Evolutionary conservation across 257 asterid species (phyloP).

Genomic region (Penstemon barbatus): DNA sequence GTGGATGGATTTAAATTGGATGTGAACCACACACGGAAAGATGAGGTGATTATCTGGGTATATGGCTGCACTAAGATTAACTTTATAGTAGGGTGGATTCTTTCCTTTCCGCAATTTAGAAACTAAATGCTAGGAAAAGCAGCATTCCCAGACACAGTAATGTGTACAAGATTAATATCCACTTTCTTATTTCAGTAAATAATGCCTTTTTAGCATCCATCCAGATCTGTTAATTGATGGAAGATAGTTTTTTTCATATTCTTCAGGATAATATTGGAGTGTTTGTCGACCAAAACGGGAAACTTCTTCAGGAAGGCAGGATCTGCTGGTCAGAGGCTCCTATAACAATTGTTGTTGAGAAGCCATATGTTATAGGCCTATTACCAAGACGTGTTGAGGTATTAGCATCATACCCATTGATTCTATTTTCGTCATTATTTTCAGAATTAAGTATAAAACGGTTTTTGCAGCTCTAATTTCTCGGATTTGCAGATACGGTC

Average conservation of each 20-base stretch:
- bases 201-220: not conserved
- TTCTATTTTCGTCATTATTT: no score
- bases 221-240: slow-evolving; percentile 15
- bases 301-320: slow-evolving; percentile 96
- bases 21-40: no score
- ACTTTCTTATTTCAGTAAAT: not conserved
- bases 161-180: no score
- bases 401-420: slow-evolving; percentile 16
- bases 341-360: slow-evolving; percentile 62
- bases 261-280: slow-evolving; percentile 95
- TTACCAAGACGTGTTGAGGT: slow-evolving; percentile 95
- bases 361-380: slow-evolving; percentile 91
- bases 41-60: no score
- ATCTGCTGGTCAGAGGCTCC: slow-evolving; percentile 99
- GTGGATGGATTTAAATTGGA: no score
- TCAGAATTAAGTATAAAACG: slow-evolving; percentile 13
- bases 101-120: no score
- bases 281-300: slow-evolving; percentile 96
- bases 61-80: no score
- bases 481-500: slow-evolving; percentile 75
- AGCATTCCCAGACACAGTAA: no score
- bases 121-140: no score
- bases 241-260: slow-evolving; percentile 21
- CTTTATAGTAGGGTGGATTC: no score
- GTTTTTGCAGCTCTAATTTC: slow-evolving; percentile 27